Evolutionary conservation across 2,329 filamentous ascomycete genomes (phyloP).

Genomic region (Malbranchea zuffiana): DNA sequence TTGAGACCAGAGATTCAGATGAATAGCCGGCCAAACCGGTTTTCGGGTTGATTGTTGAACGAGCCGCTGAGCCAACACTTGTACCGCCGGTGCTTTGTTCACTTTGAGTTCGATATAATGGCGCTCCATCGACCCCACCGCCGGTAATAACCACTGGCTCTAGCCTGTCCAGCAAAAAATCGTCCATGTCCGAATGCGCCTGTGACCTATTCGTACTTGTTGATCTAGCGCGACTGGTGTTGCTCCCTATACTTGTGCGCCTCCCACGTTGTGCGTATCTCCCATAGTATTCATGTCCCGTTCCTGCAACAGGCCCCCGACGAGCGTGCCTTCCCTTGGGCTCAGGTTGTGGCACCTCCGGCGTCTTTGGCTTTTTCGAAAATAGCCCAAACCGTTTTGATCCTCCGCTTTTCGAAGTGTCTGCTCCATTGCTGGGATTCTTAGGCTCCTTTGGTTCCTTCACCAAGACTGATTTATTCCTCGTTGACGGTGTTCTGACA

Average conservation of each 20-base stretch:
- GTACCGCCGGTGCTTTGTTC: conserved; percentile 30
- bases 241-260: conserved; percentile 33
- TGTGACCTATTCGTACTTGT: conserved; percentile 32
- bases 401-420: conserved; percentile 25
- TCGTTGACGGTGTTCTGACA: conserved; percentile 14
- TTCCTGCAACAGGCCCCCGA: conserved; percentile 82
- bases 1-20: conserved; percentile 25
- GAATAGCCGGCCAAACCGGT: conserved; percentile 24
- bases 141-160: conserved; percentile 42
- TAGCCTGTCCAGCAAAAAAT: conserved; percentile 38
- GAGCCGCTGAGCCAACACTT: conserved; percentile 23
- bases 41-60: conserved; percentile 16
- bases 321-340: conserved; percentile 49
- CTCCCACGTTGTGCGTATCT: conserved; percentile 38
- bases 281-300: conserved; percentile 65
- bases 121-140: conserved; percentile 28
- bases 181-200: conserved; percentile 35
- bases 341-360: conserved; percentile 40
- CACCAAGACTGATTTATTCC: conserved; percentile 18
- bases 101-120: conserved; percentile 30
- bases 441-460: conserved; percentile 19
- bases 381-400: conserved; percentile 68
- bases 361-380: conserved; percentile 56
- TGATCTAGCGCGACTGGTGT: conserved; percentile 30
- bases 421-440: conserved; percentile 23